Evolutionary conservation across 1,139 yeast genomes (phyloP), one percentile per base, ranked within the genome.

Genomic region (Zhuliangozyma parablackwelliae): DNA sequence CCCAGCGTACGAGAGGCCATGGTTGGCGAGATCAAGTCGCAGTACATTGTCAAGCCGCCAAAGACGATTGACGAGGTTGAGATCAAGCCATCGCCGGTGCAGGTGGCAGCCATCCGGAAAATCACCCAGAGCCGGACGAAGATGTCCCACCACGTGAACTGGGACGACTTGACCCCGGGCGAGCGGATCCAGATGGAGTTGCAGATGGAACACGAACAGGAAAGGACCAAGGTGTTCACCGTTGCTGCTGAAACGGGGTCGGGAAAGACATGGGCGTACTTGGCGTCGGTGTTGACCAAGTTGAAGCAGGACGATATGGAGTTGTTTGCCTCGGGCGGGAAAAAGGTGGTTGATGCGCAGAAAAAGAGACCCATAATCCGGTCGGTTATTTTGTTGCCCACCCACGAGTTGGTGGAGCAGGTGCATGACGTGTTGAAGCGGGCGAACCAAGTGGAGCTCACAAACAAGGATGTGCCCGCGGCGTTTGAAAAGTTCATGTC

Each of bases 231-330:
- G 47, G 73, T 83, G 0, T 88, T 80, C 62, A 79, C 95, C 3
- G 59, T 92, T 40, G 97, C 97, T 2, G 96, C 97, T 2, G 97
- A 92, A 56, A 92, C 98, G 0, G 98, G 97, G 0, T 83, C 95
- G 0, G 97, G 98, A 7, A 92, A 92, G 57, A 92, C 98, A 0
- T 79, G 96, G 80, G 89, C 97, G 0, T 92, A 90, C 54, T 57
- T 90, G 42, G 78, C 86, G 0, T 89, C 96, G 0, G 47, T 90
- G 29, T 49, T 90, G 35, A 83, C 88, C 37, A 78, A 76, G 46
- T 63, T 87, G 49, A 78, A 74, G 47, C 80, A 82, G 44, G 79
- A 76, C 40, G 76, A 75, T 39, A 45, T 63, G 36, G 50, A 47
- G 5, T 28, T 52, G 7, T 68, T 57, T 45, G 46, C 63, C 3